phyloP scores from a whole-genome alignment of 306 rosid genomes.

The Clitoria ternatea region DNA sequence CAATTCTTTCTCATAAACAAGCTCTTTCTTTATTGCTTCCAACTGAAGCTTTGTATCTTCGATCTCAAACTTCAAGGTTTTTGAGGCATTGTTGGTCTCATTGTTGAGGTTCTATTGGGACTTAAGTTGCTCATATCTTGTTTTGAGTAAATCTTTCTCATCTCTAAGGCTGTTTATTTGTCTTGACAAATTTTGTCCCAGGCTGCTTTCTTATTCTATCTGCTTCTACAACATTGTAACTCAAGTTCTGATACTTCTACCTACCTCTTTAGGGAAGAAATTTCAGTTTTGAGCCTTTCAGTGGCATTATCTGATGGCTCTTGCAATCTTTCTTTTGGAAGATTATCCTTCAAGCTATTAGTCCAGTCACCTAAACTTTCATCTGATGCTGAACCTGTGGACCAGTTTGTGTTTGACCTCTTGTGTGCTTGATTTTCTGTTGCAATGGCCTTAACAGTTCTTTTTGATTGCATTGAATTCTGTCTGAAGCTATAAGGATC shows the following conservation, averaged over 20 bases:
- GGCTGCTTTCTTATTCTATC: background rate
- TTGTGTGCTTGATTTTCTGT: background rate
- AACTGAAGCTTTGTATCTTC: background rate
- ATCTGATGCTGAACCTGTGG: background rate
- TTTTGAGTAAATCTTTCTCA: background rate
- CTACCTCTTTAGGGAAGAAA: background rate
- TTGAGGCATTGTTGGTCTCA: background rate
- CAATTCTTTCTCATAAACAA: background rate
- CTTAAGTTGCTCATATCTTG: background rate
- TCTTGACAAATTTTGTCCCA: background rate
- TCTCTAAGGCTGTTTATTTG: slow-evolving; percentile 1
- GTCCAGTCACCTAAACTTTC: background rate
- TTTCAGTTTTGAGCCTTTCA: background rate
- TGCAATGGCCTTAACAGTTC: background rate
- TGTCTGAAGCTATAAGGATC: background rate
- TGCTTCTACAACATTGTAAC: background rate
- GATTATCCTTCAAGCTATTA: background rate
- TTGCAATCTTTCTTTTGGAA: background rate
- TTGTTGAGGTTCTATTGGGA: background rate
- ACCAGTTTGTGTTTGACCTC: too few species aligned
- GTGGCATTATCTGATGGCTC: background rate
- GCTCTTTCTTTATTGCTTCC: background rate
- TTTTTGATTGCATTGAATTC: background rate
- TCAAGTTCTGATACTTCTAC: background rate
- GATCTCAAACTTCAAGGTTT: background rate